Percentiles rank a stretch among this genome's conserved stretches.
Evolutionary conservation across 2,329 filamentous ascomycete species (phyloP).

Genomic region (Colletotrichum simmondsii): DNA sequence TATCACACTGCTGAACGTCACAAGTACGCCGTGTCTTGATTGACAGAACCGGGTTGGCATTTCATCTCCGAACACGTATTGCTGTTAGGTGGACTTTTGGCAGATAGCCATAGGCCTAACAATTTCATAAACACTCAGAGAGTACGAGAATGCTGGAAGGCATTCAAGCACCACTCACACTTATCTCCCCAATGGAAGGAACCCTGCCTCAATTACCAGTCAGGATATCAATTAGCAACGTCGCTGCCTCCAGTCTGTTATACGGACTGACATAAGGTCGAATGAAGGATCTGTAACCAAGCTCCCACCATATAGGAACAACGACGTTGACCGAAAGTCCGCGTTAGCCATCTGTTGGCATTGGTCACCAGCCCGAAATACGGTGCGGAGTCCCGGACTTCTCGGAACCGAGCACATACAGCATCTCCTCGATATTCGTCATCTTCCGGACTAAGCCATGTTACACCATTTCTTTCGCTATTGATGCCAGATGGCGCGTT

Average conservation of each 20-base stretch:
- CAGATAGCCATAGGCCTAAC: too few species aligned
- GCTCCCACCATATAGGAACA: neutral
- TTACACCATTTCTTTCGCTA: neutral
- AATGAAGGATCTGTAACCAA: neutral
- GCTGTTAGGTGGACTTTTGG: too few species aligned
- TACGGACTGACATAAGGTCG: neutral
- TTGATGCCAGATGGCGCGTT: too few species aligned
- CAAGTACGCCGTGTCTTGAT: too few species aligned
- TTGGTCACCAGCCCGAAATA: neutral
- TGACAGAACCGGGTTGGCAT: too few species aligned
- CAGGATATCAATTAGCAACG: too few species aligned
- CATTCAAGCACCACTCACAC: neutral
- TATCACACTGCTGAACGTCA: too few species aligned
- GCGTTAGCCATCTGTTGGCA: neutral
- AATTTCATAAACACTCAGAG: too few species aligned
- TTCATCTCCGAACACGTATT: too few species aligned
- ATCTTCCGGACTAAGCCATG: neutral
- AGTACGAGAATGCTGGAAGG: neutral
- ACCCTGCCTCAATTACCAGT: neutral
- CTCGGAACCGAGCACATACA: neutral
- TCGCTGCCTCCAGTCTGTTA: neutral
- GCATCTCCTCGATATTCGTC: neutral
- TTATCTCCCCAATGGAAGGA: neutral
- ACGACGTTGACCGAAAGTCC: neutral
- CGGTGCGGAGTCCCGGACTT: too few species aligned